Evolutionary conservation across 2,329 filamentous ascomycete genomes (phyloP), one percentile per base, ranked within the genome.

Genomic region (Venturia oleaginea): DNA sequence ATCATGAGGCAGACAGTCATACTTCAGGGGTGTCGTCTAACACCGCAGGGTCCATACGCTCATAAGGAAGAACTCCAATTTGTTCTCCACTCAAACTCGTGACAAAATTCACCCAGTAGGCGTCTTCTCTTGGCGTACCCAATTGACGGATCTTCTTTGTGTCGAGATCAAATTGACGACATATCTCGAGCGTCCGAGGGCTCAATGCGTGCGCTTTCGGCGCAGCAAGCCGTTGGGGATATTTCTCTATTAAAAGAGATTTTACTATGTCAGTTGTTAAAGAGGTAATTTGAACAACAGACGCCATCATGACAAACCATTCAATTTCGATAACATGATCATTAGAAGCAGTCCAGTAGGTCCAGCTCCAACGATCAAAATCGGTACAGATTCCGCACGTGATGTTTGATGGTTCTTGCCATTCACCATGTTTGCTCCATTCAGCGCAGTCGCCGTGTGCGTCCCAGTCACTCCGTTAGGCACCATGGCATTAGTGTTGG

Each of bases 91-190:
- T 71, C 42, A 78, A 66, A 59, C 71, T 76, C 0, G 75, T 77
- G 13, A 77, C 67, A 59, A 78, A 77, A 64, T 76, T 77, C 11
- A 77, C 75, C 75, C 75, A 78, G 63, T 70, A 75, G 0, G 74
- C 75, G 69, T 78, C 75, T 65, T 63, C 69, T 67, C 66, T 71
- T 11, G 65, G 66, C 13, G 68, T 71, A 5, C 76, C 71, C 22
- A 76, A 60, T 3, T 65, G 68, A 42, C 70, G 67, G 17, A 76
- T 65, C 8, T 65, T 66, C n/a, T 67, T 69, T 1, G 68, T 68
- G 64, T 73, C 71, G 22, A 74, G 63, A 17, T 67, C 69, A 64
- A 71, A 72, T 64, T 74, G 72, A 4, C 72, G 69, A 60, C 69
- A 72, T 61, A 73, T 69, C 62, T 74, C 72, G 1, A 74, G 67